A percentile compares a stretch with the other conserved stretches of the same genome.
phyloP scores from a whole-genome alignment of 192 early-diverging fungal genomes.

The Linnemannia zychae region DNA sequence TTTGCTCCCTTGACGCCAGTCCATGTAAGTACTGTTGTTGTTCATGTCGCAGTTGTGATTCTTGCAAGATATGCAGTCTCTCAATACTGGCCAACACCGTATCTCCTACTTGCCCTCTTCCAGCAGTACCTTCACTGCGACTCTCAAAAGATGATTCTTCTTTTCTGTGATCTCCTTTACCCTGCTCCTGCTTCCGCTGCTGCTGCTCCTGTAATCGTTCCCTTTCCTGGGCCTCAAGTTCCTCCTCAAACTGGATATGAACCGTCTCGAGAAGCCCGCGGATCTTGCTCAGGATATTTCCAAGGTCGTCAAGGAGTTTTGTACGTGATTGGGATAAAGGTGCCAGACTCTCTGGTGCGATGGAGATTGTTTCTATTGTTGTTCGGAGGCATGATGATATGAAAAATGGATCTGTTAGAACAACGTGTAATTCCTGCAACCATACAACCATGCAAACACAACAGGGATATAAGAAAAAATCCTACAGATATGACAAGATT shows the following conservation, averaged over 20 bases:
- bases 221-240: neutral
- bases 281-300: slow-evolving; percentile 13
- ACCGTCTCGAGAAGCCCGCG: slow-evolving; percentile 12
- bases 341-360: slow-evolving; percentile 21
- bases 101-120: neutral
- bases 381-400: neutral
- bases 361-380: neutral
- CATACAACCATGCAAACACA: too few species aligned
- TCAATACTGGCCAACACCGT: neutral
- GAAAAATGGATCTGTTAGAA: neutral
- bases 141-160: neutral
- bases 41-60: neutral
- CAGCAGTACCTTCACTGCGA: neutral
- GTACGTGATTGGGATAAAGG: slow-evolving; percentile 5
- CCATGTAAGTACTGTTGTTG: neutral
- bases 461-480: too few species aligned
- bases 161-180: neutral
- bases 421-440: neutral
- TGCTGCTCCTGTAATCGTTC: neutral
- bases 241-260: slow-evolving; percentile 9
- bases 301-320: slow-evolving; percentile 19
- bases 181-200: neutral
- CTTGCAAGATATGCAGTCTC: neutral
- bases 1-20: neutral
- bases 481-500: neutral